Evolutionary conservation across 148 eudicot genomes (phyloP).

Genomic region (Selenicereus undatus): DNA sequence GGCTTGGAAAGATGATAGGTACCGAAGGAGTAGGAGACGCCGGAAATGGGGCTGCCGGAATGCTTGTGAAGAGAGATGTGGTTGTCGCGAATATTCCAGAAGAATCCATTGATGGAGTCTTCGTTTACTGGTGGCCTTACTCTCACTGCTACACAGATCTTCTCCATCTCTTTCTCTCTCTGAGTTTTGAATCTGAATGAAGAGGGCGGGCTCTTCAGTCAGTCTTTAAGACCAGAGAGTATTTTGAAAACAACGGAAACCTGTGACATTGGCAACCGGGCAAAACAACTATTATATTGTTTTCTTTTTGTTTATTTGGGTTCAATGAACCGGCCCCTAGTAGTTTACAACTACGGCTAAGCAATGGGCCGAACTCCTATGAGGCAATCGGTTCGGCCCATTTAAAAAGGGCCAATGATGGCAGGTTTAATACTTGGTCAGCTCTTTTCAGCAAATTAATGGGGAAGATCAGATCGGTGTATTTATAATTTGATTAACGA

Average conservation of each 20-base stretch:
- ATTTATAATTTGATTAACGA: too few relatives aligned
- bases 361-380: too few relatives aligned
- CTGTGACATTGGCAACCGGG: not conserved
- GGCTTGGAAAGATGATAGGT: not conserved
- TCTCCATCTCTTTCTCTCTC: slow-evolving; percentile 60
- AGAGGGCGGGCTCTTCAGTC: not conserved
- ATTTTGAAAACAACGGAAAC: not conserved
- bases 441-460: too few relatives aligned
- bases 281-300: too few relatives aligned
- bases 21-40: slow-evolving; percentile 74
- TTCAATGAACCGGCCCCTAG: too few relatives aligned
- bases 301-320: too few relatives aligned
- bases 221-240: too few relatives aligned
- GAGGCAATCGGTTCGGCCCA: too few relatives aligned
- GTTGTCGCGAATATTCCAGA: slow-evolving; percentile 70
- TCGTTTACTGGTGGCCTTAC: slow-evolving; percentile 58
- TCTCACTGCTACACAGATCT: slow-evolving; percentile 92
- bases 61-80: slow-evolving; percentile 77
- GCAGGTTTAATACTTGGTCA: too few relatives aligned
- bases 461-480: too few relatives aligned
- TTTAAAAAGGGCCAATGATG: too few relatives aligned
- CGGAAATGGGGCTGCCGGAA: slow-evolving; percentile 67
- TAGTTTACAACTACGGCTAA: too few relatives aligned
- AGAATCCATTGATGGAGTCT: slow-evolving; percentile 30
- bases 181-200: not conserved